Percentiles rank a stretch among this genome's conserved stretches.
Evolutionary conservation across 1,139 yeast genomes (phyloP).

Genomic region (Yamadazyma buinensis): DNA sequence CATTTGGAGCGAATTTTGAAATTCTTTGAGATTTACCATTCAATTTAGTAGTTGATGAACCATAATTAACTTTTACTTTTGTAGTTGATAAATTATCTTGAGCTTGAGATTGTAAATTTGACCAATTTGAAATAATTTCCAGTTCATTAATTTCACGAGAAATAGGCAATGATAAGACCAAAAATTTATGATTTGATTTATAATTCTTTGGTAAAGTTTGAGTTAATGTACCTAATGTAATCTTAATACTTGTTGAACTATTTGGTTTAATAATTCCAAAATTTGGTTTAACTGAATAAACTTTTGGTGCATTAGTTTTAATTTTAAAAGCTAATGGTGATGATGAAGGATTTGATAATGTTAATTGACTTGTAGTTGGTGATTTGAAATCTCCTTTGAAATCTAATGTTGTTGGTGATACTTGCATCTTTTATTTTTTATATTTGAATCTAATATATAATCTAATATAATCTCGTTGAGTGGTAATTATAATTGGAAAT

Average conservation of each 20-base stretch:
- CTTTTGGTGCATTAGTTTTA: constrained; percentile 16
- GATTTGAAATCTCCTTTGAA: constrained; percentile 14
- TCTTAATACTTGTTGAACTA: constrained; percentile 8
- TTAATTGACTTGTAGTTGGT: constrained; percentile 12
- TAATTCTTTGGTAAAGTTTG: constrained; percentile 14
- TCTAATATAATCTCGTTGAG: too few species aligned
- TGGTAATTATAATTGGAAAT: too few species aligned
- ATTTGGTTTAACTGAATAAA: constrained; percentile 16
- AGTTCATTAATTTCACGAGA: constrained; percentile 7
- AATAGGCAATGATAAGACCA: constrained; percentile 14
- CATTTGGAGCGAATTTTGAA: constrained; percentile 16
- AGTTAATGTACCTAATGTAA: constrained; percentile 14
- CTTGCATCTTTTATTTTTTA: constrained; percentile 9
- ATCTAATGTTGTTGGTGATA: constrained; percentile 10
- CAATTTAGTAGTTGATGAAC: constrained; percentile 9
- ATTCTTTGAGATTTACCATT: constrained; percentile 17
- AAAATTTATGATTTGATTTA: constrained; percentile 15
- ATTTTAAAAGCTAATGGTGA: constrained; percentile 14
- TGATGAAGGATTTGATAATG: constrained; percentile 8
- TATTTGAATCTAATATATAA: not conserved
- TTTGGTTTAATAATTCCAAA: constrained; percentile 11
- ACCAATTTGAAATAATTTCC: constrained; percentile 11
- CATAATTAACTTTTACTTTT: constrained; percentile 10
- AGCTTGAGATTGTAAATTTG: constrained; percentile 13
- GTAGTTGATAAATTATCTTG: constrained; percentile 4